A percentile compares a stretch with the other conserved stretches of the same genome.
phyloP scores from a whole-genome alignment of 352 stramenopile genomes.

The Thraustochytrium sp. region DNA sequence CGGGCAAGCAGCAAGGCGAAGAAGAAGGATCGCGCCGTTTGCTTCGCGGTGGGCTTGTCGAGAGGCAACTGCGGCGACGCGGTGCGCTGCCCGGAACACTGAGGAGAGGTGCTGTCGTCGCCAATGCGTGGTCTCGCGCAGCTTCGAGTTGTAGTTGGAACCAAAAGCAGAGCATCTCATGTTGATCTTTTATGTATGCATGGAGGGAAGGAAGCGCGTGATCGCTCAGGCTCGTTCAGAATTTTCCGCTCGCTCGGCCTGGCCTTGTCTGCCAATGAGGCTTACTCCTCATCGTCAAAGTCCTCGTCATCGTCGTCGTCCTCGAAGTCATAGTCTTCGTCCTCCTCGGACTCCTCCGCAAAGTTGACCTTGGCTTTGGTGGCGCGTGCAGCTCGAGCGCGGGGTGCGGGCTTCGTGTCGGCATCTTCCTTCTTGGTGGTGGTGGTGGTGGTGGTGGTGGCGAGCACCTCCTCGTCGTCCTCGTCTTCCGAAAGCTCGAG shows the following conservation, averaged over 20 bases:
- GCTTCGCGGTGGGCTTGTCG: too few relatives aligned
- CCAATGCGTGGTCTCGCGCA: too few relatives aligned
- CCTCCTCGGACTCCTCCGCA: background rate
- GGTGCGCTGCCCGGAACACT: too few relatives aligned
- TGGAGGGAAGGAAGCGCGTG: too few relatives aligned
- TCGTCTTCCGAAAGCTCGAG: background rate
- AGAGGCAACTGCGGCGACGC: too few relatives aligned
- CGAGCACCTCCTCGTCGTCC: conserved; percentile 9
- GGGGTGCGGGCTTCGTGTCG: background rate
- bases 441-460: background rate
- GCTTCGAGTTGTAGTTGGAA: too few relatives aligned
- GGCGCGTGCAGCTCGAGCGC: background rate
- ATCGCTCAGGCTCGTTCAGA: background rate
- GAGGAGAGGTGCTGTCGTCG: too few relatives aligned
- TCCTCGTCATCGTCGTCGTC: background rate
- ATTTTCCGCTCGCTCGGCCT: background rate
- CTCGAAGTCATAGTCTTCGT: background rate
- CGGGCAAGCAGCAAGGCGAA: too few relatives aligned
- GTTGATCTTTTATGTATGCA: too few relatives aligned
- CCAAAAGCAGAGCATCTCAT: too few relatives aligned
- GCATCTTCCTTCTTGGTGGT: background rate
- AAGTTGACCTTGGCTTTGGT: background rate
- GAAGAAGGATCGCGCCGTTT: too few relatives aligned
- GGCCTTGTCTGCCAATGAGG: background rate
- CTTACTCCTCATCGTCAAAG: background rate